Evolutionary conservation across 202 grass and related monocot species (phyloP).

Genomic region (Digitaria exilis): DNA sequence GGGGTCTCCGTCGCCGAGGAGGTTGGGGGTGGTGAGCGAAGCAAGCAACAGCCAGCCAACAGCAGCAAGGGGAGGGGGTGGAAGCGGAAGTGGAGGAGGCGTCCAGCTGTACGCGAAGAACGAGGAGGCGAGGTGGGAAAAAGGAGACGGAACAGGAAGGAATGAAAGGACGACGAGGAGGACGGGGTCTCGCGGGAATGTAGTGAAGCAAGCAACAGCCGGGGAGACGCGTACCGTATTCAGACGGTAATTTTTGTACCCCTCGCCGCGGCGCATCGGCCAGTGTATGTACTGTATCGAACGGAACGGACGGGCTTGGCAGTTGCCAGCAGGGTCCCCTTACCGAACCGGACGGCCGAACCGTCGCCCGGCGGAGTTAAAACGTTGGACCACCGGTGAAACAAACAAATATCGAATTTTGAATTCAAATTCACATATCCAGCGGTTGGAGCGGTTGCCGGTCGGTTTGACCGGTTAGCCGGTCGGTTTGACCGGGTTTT

Average conservation of each 20-base stretch:
- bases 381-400: no score
- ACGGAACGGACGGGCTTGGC: not conserved
- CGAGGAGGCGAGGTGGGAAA: not conserved
- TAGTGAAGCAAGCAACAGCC: no score
- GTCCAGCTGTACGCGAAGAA: no score
- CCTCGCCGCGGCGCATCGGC: not conserved
- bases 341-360: no score
- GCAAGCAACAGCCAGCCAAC: not conserved
- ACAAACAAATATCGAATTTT: no score
- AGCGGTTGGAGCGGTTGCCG: no score
- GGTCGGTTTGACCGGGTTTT: no score
- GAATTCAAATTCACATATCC: no score
- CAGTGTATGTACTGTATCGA: not conserved
- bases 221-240: not conserved
- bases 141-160: not conserved
- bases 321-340: no score
- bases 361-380: no score
- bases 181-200: not conserved
- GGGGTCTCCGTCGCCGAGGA: not conserved
- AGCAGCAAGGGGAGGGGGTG: not conserved
- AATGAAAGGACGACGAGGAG: no score
- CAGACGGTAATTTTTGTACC: not conserved
- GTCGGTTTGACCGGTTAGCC: no score
- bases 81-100: not conserved
- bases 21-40: not conserved